Conservation (phyloP, 2,329 filamentous ascomycete genomes). For the Penicillium sp. region DNA sequence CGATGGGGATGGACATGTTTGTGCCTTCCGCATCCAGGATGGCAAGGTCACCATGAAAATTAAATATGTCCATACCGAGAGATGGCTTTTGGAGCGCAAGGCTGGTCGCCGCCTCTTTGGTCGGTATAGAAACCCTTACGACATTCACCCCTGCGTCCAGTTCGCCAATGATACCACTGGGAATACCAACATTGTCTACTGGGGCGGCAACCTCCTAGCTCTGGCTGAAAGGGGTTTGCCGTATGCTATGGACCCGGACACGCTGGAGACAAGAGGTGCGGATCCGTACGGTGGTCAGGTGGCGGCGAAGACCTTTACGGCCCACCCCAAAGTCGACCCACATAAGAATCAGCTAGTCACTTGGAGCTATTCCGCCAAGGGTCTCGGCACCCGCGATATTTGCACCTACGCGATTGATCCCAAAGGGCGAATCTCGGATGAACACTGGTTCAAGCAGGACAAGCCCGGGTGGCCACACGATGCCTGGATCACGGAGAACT, state of each 20-base stretch:
- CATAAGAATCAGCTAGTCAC: constrained; percentile 43
- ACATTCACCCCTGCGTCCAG: neutral
- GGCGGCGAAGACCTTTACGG: constrained; percentile 42
- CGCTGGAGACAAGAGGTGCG: constrained; percentile 41
- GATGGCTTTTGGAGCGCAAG: constrained; percentile 19
- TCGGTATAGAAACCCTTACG: neutral
- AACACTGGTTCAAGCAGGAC: neutral
- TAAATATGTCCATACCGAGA: neutral
- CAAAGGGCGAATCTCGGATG: neutral
- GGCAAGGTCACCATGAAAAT: neutral
- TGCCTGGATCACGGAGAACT: neutral
- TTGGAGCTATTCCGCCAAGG: neutral
- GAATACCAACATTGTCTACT: neutral
- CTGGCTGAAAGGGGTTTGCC: neutral
- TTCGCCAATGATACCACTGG: neutral
- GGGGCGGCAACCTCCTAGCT: neutral
- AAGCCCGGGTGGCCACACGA: neutral
- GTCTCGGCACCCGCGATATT: neutral
- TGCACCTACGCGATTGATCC: neutral
- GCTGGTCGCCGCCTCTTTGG: constrained; percentile 21
- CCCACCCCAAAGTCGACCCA: constrained; percentile 49
- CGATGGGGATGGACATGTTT: neutral
- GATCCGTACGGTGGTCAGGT: constrained; percentile 45
- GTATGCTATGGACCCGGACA: constrained; percentile 32
- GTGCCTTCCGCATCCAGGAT: neutral